Base-by-base conservation (phyloP, 1,139 yeast genomes). In the Magnusiomyces magnusii region DNA sequence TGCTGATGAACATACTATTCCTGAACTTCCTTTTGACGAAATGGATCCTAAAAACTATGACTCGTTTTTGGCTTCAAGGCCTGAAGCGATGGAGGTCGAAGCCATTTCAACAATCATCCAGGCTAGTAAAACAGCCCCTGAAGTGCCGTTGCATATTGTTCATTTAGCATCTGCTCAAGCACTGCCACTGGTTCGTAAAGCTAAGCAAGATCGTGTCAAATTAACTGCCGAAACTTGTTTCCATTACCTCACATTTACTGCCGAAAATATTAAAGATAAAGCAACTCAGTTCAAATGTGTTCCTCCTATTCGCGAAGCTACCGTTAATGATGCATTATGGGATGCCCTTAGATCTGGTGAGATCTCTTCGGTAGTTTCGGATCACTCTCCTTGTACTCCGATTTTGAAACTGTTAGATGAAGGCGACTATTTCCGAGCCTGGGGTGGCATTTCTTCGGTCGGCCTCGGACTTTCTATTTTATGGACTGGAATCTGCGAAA, bases 381-480 rank as follows among this genome's bases (percentile, higher is more conserved):
- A 92, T 70, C 98, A 92, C 74, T 89, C 96, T 1, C 98, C 97
- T 5, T 92, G 98, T 73, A 89, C 96, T 0, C 96, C 97, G 0
- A 90, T 89, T 63, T 76, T 92, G 66, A 92, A 91, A 71, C 86
- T 87, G 27, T 76, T 91, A 59, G 87, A 84, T 34, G 79, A 82
- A 60, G 97, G 97, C 55, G 96, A 92, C 70, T 92, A 91, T 71
- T 84, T 90, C 71, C 81, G 84, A 54, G 96, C 97, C 1, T 92
- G 97, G 98, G 98, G 97, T 54, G 98, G 97, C n/a, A 90, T 92
- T 56, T 81, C 96, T 1, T 87, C 96, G 1, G 95, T 92, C 31
- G 98, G 98, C 0, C 82, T 91, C 57, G 97, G 97, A 0, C 78
- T 92, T 58, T 87, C 96, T 0, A 79, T 91, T 52, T 74, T 92